Conservation (phyloP, 805 yeast genomes). For the Ascoidea rubescens region DNA sequence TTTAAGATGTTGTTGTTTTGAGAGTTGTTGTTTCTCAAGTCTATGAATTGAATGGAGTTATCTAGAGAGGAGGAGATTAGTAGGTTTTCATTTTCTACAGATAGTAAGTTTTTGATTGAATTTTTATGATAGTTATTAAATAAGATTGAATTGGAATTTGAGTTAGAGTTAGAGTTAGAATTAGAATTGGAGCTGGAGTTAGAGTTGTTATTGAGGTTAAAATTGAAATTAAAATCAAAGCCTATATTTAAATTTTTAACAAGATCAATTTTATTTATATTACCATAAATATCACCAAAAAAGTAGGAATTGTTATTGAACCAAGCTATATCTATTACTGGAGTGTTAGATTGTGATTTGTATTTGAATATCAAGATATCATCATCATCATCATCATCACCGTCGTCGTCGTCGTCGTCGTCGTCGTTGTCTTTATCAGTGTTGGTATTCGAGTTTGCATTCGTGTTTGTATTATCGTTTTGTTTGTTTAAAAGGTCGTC, state of each 20-base stretch:
- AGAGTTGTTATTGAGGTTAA: too few species aligned
- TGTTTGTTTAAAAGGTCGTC: too few species aligned
- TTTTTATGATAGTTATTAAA: too few species aligned
- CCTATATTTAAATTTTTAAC: slow-evolving; percentile 22
- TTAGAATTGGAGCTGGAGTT: too few species aligned
- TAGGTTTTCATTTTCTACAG: slow-evolving; percentile 1
- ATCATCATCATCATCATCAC: too few species aligned
- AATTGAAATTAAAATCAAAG: too few species aligned
- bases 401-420: too few species aligned
- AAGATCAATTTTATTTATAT: slow-evolving; percentile 35
- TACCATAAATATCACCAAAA: slow-evolving; percentile 41
- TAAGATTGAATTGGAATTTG: too few species aligned
- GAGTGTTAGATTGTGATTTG: slow-evolving; percentile 14
- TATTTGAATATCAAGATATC: too few species aligned
- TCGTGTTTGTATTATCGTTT: slow-evolving; percentile 11
- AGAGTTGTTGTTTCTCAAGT: slow-evolving; percentile 18
- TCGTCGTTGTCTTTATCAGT: slow-evolving; percentile 13
- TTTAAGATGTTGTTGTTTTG: slow-evolving; percentile 8
- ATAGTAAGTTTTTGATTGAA: too few species aligned
- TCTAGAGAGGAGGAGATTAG: slow-evolving; percentile 54
- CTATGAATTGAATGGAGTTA: slow-evolving; percentile 32
- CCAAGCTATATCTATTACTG: not conserved
- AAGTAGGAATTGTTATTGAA: slow-evolving; percentile 13
- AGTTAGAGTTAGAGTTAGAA: too few species aligned
- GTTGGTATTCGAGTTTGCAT: slow-evolving; percentile 5